A percentile compares a stretch with the other conserved stretches of the same genome.
phyloP scores from a whole-genome alignment of 1,139 yeast genomes.

The Scheffersomyces stambukii region DNA sequence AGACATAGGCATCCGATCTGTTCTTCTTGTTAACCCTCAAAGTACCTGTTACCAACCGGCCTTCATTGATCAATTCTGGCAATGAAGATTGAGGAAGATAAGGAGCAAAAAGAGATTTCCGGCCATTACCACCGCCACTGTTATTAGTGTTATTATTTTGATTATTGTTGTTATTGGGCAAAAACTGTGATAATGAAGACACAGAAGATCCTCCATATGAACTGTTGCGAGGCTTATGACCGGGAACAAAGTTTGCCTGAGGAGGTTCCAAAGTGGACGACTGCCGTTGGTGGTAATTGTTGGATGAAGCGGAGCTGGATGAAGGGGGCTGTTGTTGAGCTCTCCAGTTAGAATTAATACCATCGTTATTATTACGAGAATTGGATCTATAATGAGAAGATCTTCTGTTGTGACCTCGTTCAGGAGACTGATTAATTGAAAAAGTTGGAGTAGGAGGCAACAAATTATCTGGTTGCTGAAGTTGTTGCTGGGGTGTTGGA shows the following conservation, averaged over 20 bases:
- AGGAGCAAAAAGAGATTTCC: slow-evolving; percentile 93
- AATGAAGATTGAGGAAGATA: slow-evolving; percentile 90
- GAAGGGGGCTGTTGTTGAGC: slow-evolving; percentile 27
- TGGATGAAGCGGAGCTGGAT: no score
- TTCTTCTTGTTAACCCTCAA: slow-evolving; percentile 92
- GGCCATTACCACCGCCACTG: slow-evolving; percentile 23
- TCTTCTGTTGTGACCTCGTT: slow-evolving; percentile 37
- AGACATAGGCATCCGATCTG: slow-evolving; percentile 94
- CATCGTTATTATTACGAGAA: slow-evolving; percentile 40
- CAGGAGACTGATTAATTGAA: slow-evolving; percentile 37
- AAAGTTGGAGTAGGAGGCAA: slow-evolving; percentile 48
- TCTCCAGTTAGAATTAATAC: slow-evolving; percentile 67
- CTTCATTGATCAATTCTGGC: slow-evolving; percentile 86
- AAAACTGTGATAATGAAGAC: slow-evolving; percentile 50
- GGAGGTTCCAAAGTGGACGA: slow-evolving; percentile 41
- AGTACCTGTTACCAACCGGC: slow-evolving; percentile 87
- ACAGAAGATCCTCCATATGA: slow-evolving; percentile 66
- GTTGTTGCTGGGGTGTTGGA: slow-evolving; percentile 5
- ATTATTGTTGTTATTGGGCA: slow-evolving; percentile 23
- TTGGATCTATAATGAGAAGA: slow-evolving; percentile 54
- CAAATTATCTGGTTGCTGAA: slow-evolving; percentile 14
- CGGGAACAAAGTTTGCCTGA: slow-evolving; percentile 61
- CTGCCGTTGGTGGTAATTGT: slow-evolving; percentile 21
- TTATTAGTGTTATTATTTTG: slow-evolving; percentile 9
- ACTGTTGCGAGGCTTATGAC: slow-evolving; percentile 66